These are phyloP conservation scores for Aspergillus sp. DNA, from an alignment of 2,329 filamentous ascomycete species.

Conservation along the genomic window DNA sequence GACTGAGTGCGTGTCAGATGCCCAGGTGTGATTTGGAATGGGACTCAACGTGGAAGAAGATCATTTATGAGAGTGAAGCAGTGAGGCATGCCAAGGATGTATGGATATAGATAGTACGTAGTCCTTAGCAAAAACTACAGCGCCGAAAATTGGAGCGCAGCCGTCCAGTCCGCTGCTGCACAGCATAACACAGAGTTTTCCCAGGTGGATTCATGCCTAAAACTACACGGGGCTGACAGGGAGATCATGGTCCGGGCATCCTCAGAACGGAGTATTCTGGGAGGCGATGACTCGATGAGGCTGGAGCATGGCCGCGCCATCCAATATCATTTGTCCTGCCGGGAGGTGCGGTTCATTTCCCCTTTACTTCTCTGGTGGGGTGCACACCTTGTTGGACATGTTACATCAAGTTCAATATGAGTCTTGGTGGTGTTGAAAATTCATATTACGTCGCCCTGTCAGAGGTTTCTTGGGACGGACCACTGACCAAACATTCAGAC, in stretches of 20 bases:
- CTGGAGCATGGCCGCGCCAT: not conserved
- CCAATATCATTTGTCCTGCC: not conserved
- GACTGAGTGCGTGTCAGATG: not conserved
- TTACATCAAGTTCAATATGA: not conserved
- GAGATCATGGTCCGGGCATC: conserved; percentile 13
- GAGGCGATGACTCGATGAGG: not conserved
- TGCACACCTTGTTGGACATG: not conserved
- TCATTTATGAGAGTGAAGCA: not conserved
- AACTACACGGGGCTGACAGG: conserved; percentile 13
- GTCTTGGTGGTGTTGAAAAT: not conserved
- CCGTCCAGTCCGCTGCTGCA: not conserved
- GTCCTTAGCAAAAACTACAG: not conserved
- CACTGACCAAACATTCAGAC: conserved; percentile 3
- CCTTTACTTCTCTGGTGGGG: not conserved
- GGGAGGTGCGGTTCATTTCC: not conserved
- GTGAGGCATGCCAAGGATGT: conserved; percentile 2
- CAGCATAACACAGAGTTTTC: conserved; percentile 3
- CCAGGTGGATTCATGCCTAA: conserved; percentile 12
- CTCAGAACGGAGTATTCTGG: not conserved
- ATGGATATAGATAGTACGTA: conserved; percentile 1
- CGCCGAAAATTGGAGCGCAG: conserved; percentile 4
- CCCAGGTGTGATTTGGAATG: not conserved
- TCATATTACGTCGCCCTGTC: not conserved
- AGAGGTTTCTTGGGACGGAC: not conserved
- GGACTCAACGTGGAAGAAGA: not conserved